Conservation (phyloP, 768 basidiomycete species). For the Kondoa malvinella region DNA sequence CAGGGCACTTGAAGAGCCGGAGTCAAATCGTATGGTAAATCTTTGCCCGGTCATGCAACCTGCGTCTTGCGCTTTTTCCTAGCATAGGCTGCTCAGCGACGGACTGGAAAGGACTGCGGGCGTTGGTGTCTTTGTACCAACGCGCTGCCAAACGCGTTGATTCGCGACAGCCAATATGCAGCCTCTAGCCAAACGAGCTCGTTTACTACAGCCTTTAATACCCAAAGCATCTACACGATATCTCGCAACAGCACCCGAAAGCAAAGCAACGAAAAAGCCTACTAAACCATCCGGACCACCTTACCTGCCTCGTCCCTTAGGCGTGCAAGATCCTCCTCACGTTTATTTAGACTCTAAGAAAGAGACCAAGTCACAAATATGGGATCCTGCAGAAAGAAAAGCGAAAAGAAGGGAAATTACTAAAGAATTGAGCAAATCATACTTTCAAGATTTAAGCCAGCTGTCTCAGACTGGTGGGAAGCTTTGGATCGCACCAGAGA, state of each 20-base stretch:
- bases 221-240: neutral
- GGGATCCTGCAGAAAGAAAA: conserved; percentile 54
- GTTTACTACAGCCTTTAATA: neutral
- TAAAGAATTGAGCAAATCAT: conserved; percentile 55
- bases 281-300: conserved; percentile 1
- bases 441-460: conserved; percentile 72
- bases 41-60: too few species aligned
- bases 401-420: conserved; percentile 45
- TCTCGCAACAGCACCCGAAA: neutral
- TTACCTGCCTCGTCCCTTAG: conserved; percentile 13
- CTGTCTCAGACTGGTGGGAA: conserved; percentile 74
- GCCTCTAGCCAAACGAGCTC: neutral
- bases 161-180: neutral
- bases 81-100: neutral
- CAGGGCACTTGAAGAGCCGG: too few species aligned
- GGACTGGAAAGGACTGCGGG: neutral
- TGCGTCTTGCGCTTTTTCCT: neutral
- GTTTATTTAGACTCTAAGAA: conserved; percentile 2
- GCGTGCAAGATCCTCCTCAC: conserved; percentile 9
- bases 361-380: neutral
- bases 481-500: conserved; percentile 78
- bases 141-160: neutral
- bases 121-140: neutral
- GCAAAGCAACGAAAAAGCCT: neutral
- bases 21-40: too few species aligned